Base-by-base conservation (phyloP, 2,329 filamentous ascomycete genomes). In the Zalaria obscura region DNA sequence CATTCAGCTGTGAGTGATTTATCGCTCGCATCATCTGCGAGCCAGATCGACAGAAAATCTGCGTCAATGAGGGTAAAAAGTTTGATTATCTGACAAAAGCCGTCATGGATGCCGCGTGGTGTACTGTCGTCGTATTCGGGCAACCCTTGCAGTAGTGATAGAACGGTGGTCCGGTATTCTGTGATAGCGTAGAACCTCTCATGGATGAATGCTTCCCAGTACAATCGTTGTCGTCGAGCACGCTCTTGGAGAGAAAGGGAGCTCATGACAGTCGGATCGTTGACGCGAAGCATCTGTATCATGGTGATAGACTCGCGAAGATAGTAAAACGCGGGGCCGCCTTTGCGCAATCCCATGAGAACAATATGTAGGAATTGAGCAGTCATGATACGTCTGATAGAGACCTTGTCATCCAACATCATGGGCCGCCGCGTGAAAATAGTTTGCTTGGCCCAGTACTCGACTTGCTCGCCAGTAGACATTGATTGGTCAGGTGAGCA, bases 181-280 rank as follows among this genome's bases (percentile, higher is more conserved):
- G 69, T 57, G 26, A 75, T 66, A 29, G 67, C 67, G n/a, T 71
- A 50, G 50, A 75, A 75, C 10, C 73, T 65, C 50, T 75, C 72
- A 45, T 75, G 70, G 28, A 75, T 70, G 48, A 69, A 75, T 8
- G 64, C 65, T 46, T 72, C 65, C 70, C 72, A 75, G 51, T 75
- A 74, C 1, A 73, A 53, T 3, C 72, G 60, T 46, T 72, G 68
- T 38, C 66, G 52, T 38, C 60, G 56, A 25, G 64, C 60, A 25
- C 61, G 54, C 40, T 69, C 64, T 2, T 60, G 48, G 3, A 51
- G 50, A 4, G 54, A 46, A 1, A 69, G 45, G 1, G 46, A 48
- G 4, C 46, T 47, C 44, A 61, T 55, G 5, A 52, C 47, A 4
- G 61, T 54, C n/a, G 58, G 53, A 34, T 64, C 61, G 43, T 67